Conservation (phyloP, 305 asterid genomes). For the Fraxinus floribunda region DNA sequence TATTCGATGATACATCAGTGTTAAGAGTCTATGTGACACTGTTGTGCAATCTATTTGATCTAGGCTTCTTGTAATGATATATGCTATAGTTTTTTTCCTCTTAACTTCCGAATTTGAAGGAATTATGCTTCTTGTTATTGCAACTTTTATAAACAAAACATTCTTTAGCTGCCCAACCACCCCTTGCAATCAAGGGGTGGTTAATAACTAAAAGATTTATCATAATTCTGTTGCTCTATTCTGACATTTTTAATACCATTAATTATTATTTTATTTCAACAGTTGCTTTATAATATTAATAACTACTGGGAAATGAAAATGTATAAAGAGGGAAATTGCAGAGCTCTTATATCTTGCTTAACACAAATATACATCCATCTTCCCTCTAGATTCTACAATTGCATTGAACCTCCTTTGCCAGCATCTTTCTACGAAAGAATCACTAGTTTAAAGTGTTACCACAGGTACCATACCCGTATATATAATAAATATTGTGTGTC, state of each 20-base stretch:
- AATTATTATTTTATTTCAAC: too few species aligned
- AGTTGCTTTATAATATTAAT: neutral
- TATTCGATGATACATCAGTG: neutral
- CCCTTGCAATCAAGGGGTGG: neutral
- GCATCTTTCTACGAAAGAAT: neutral
- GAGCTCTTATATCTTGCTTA: neutral
- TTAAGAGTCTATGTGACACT: neutral
- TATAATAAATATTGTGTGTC: neutral
- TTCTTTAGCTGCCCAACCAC: too few species aligned
- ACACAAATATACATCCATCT: neutral
- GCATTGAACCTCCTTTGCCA: neutral
- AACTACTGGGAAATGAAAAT: neutral
- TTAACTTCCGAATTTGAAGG: too few species aligned
- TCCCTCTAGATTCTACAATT: neutral
- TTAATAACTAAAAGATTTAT: too few species aligned
- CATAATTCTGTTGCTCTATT: too few species aligned
- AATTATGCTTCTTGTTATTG: too few species aligned
- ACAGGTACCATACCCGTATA: neutral
- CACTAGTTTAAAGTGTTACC: neutral
- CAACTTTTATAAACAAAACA: too few species aligned
- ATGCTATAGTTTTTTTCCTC: too few species aligned
- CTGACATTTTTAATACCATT: neutral
- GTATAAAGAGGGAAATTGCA: neutral
- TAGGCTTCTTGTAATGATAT: too few species aligned
- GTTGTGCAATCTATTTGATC: too few species aligned